Evolutionary conservation across 2,329 filamentous ascomycete species (phyloP), one percentile per base, ranked within the genome.

Genomic region (Endothia cerciana): DNA sequence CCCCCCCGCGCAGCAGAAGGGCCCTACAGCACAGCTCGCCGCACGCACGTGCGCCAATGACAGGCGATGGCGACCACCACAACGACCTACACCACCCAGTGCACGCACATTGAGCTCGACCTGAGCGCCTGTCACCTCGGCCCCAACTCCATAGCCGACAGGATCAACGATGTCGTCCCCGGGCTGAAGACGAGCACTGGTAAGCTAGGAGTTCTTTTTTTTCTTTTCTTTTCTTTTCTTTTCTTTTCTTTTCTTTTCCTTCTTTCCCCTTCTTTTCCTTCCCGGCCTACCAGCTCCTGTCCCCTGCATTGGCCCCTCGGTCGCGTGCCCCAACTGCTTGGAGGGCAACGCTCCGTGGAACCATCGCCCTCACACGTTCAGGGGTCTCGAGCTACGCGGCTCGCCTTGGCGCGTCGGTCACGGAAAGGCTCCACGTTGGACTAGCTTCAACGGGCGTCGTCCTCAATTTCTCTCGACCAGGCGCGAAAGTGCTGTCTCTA

Each of bases 151-250:
- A 79, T 87, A 69, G 81, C 81, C 64, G 82, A 86, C 74, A 81
- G 80, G 71, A 81, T 87, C 75, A 86, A 83, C 66, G 74, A 77
- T 73, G 78, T 82, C 49, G 81, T 88, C 51, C 85, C 86, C 2
- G 86, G 81, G 40, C 77, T 88, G 63, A 86, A 83, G 73, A 86
- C 85, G 68, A 87, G 85, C 73, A 82, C 86, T 73, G 85, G 86
- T 88, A 75, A 38, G 61, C 25, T 63, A 22, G 22, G 15, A 77
- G 55, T 58, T 69, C 63, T 67, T 68, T 67, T 58, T 65, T 66
- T 66, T 67, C 66, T 57, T 60, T 63, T 55, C 53, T 51, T 60
- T 62, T 60, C 60, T 59, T 68, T 65, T 65, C 56, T 53, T 64
- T 25, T 19, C 3, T 51, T 25, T 49, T 15, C n/a, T n/a, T 64